Evolutionary conservation across 1,139 yeast species (phyloP), one percentile per base, ranked within the genome.

Genomic region (Trichomonascaceae sp.): DNA sequence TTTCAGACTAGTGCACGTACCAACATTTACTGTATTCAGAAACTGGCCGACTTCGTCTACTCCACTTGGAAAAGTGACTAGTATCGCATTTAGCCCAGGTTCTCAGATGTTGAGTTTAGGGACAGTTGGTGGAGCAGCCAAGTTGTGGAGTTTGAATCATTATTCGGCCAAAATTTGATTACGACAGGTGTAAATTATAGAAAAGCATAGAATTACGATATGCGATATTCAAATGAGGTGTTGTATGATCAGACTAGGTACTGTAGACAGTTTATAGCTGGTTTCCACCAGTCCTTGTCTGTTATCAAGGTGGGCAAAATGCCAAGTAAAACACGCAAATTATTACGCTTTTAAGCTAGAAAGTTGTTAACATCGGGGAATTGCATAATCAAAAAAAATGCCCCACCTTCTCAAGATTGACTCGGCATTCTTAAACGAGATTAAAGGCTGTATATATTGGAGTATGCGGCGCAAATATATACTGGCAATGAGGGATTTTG

Each of bases 31-130:
- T 12, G 96, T 88, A 2, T 95, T 84, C 70, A 78, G 84, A 54
- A 95, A 95, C 74, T 95, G 99, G 99, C 99, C 99, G 19, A 93
- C 98, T 1, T 84, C 93, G 55, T 93, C 90, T 8, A 91, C 99
- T 0, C 99, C 99, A 3, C 78, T 95, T 61, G 99, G 99, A 24
- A 83, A 85, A 61, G 96, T 95, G 45, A 88, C 97, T 1, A 73
- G 85, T n/a, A 85, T 83, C 3, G 80, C 83, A 10, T 91, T 91
- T 69, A 83, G 95, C 27, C 91, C 96, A 27, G 83, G 83, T 59
- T 82, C 84, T 55, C 93, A 89, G 69, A 82, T 90, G 84, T 70
- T 93, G 57, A 89, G 93, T 17, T 80, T 90, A 1, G 99, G 96
- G 58, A 93, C 91, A 65, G 96, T 89, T 64, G 87, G 82, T 30